These are phyloP conservation scores for Elasticomyces elasticus DNA, from an alignment of 495 filamentous ascomycete genomes.

Conservation along the genomic window DNA sequence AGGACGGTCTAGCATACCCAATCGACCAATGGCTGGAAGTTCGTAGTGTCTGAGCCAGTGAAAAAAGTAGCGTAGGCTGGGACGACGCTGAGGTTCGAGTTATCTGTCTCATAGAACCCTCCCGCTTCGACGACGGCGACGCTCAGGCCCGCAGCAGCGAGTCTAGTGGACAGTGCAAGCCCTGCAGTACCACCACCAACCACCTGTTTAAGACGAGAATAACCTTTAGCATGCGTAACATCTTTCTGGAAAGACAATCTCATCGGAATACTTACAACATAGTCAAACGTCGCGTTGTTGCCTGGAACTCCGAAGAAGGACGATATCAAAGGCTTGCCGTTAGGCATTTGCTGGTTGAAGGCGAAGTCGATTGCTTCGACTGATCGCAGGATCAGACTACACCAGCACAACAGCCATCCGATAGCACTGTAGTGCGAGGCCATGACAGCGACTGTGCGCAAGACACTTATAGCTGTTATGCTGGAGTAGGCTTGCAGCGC, in stretches of 20 bases:
- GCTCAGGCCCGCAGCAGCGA: not conserved
- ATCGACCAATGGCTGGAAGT: slow-evolving; percentile 20
- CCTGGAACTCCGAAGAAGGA: not conserved
- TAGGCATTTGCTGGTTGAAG: not conserved
- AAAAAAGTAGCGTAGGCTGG: not conserved
- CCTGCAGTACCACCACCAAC: not conserved
- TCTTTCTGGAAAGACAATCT: no score
- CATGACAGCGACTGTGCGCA: no score
- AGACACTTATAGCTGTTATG: no score
- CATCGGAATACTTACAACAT: not conserved
- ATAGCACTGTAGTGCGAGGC: no score
- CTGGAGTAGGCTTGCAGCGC: no score
- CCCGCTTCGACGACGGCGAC: slow-evolving; percentile 19
- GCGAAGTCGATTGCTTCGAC: not conserved
- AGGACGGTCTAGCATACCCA: slow-evolving; percentile 5
- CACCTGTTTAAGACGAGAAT: not conserved
- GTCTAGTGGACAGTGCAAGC: not conserved
- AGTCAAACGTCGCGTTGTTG: not conserved
- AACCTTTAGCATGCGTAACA: not conserved
- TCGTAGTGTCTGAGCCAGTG: not conserved
- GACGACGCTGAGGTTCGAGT: slow-evolving; percentile 7
- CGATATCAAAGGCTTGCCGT: not conserved
- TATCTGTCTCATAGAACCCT: slow-evolving; percentile 15
- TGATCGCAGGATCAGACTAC: not conserved
- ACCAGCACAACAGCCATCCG: not conserved